Base-by-base conservation (phyloP, 2,329 filamentous ascomycete genomes). In the Aspergillus piperis region DNA sequence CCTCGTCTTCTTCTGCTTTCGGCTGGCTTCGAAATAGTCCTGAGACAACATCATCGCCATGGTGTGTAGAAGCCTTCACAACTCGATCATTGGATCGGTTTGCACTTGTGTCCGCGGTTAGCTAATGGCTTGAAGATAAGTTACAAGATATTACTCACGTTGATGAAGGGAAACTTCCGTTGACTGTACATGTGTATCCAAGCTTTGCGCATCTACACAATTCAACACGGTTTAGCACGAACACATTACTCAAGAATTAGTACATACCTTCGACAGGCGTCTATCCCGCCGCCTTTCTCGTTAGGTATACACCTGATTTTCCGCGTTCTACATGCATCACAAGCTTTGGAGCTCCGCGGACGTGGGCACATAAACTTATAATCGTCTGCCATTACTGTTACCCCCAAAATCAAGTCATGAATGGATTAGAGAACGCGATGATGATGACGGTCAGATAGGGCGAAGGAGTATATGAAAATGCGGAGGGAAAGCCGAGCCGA, bases 241-340 rank as follows among this genome's bases (percentile, higher is more conserved):
- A 2, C 23, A 25, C 23, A 25, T 6, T 7, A 25, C 23, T 25
- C 23, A 6, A 7, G 6, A 25, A 25, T 25, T 7, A 25, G 23
- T 25, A 6, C 23, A 6, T 54, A 54, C 52, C 52, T 54, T 21
- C 52, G 52, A 42, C 52, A 54, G 8, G 36, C 52, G 17, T 27
- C 39, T n/a, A 1, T 23, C 7, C 17, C 17, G 32, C 23, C 7
- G 19, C 21, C 10, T 42, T 54, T 27, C 23, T 54, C 52, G 2
- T 23, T 7, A 2, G 52, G 38, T 17, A 54, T n/a, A 19, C 52
- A 54, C n/a, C 52, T 25, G n/a, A 54, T 44, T 5, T 54, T 54
- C 23, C 52, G 52, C 2, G 38, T 17, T 11, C 39, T 32, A 23
- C 52, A 54, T 17, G 10, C 23, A 8, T 54, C 52, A 8, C 52